These are phyloP conservation scores for Lyophyllum decastes DNA, from an alignment of 768 basidiomycete species.

Conservation along the genomic window DNA sequence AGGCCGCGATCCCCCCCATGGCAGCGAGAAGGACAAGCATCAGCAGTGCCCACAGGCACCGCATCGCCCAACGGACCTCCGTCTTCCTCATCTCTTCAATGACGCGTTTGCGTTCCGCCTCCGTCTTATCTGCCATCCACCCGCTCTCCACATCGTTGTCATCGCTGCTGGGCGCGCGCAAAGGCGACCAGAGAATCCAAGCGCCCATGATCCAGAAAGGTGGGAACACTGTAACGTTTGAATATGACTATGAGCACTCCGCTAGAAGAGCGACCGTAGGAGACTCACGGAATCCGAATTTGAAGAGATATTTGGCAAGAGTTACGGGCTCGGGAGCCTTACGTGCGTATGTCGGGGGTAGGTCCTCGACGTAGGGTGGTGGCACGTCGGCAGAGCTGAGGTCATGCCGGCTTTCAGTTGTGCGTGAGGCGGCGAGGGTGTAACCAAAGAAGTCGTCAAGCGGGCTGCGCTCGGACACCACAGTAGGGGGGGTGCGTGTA, in stretches of 20 bases:
- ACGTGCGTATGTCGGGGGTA: constrained; percentile 35
- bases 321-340: constrained; percentile 49
- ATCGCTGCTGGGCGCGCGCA: constrained; percentile 41
- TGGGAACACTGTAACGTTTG: constrained; percentile 54
- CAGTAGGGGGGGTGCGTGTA: constrained; percentile 19
- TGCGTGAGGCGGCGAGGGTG: constrained; percentile 31
- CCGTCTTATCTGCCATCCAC: constrained; percentile 61
- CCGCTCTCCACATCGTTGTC: constrained; percentile 23
- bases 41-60: constrained; percentile 56
- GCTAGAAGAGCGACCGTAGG: not conserved
- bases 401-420: constrained; percentile 44
- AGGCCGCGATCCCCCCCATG: constrained; percentile 31
- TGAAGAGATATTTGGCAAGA: constrained; percentile 62
- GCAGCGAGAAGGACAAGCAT: constrained; percentile 41
- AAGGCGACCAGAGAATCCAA: constrained; percentile 54
- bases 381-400: constrained; percentile 31
- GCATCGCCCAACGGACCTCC: constrained; percentile 58
- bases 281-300: constrained; percentile 61
- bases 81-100: constrained; percentile 46
- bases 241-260: constrained; percentile 4
- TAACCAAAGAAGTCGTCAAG: constrained; percentile 39
- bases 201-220: constrained; percentile 63
- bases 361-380: constrained; percentile 48
- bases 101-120: constrained; percentile 47
- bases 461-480: constrained; percentile 19